Base-by-base conservation (phyloP, 169 alveolate species). In the Pseudocohnilembus persalinus region DNA sequence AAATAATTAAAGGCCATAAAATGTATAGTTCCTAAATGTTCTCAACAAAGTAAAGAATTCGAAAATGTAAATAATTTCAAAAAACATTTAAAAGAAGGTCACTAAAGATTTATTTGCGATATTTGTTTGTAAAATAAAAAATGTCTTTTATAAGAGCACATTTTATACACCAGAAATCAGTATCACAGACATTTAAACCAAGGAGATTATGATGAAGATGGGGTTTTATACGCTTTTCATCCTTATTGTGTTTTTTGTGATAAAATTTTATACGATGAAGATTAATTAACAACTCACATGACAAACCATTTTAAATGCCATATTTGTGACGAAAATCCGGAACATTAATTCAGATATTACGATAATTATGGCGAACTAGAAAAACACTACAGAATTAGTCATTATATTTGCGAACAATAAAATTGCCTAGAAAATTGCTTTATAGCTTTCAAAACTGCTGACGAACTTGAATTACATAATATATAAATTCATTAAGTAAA, bases 161-260 rank as follows among this genome's bases (percentile, higher is more conserved):
- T n/a, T 0, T 76, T 85, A 26, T 85, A 85, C 31, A 78, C 85
- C 27, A 63, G 72, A 73, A 73, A 78, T 24, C 31, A 75, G 27
- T 77, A 63, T 29, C 64, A 82, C 16, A 73, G 78, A 1, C 89
- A 85, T 79, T 20, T 79, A 31, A 73, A 79, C 32, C 31, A 77
- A 26, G 89, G 89, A 26, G 89, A 85, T 31, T 68, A 68, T 72
- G 89, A 85, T 73, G 89, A 85, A 29, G 85, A 85, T 34, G 89
- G 89, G 25, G 78, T 77, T 35, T 74, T 85, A 16, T 77, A 77
- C 29, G 77, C 78, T 64, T 77, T 77, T 35, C 89, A 85, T 79
- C 89, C 89, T 0, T 77, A 85, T 32, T 85, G 89, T 64, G 73
- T n/a, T 32, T 85, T 68, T 78, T 85, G 89, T 81, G 68, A 64